Percentiles rank a stretch among this genome's conserved stretches.
Conservation (phyloP, 2,329 filamentous ascomycete species). For the Erysiphe neolycopersici region DNA sequence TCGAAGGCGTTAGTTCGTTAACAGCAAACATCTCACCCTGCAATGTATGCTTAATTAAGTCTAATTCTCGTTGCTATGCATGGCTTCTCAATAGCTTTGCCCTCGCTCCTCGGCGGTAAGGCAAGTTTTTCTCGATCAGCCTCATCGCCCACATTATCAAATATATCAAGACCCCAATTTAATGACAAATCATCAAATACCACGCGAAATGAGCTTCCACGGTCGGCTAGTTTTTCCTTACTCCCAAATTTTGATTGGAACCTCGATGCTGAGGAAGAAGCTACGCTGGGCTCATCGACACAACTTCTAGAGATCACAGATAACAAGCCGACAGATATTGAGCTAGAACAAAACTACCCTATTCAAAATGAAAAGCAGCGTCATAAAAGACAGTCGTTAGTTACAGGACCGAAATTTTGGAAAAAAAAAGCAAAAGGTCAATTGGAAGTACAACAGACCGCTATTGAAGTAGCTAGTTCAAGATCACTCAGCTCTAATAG, state of each 20-base stretch:
- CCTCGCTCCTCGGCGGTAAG: conserved; percentile 9
- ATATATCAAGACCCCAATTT: conserved; percentile 9
- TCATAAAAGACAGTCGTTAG: conserved; percentile 13
- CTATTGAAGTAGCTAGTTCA: conserved; percentile 4
- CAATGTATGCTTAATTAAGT: conserved; percentile 9
- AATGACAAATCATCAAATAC: conserved; percentile 3
- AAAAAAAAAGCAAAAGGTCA: conserved; percentile 12
- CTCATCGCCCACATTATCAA: conserved; percentile 12
- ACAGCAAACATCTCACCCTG: not conserved
- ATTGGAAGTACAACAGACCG: conserved; percentile 9
- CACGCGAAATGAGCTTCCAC: conserved; percentile 16
- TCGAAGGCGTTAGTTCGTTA: too few species aligned
- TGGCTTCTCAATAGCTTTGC: conserved; percentile 12
- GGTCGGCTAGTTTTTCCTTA: conserved; percentile 30
- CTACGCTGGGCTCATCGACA: conserved; percentile 5
- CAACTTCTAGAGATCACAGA: conserved; percentile 1
- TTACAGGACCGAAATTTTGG: conserved; percentile 14
- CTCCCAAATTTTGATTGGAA: conserved; percentile 17
- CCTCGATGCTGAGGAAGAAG: conserved; percentile 5
- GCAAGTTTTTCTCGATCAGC: conserved; percentile 11
- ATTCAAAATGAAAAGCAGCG: conserved; percentile 6
- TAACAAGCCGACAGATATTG: conserved; percentile 1
- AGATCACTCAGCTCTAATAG: conserved; percentile 14
- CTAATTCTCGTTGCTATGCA: conserved; percentile 7
- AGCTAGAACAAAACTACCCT: conserved; percentile 2